Conservation (phyloP, 2,329 filamentous ascomycete genomes). For the Capronia coronata region DNA sequence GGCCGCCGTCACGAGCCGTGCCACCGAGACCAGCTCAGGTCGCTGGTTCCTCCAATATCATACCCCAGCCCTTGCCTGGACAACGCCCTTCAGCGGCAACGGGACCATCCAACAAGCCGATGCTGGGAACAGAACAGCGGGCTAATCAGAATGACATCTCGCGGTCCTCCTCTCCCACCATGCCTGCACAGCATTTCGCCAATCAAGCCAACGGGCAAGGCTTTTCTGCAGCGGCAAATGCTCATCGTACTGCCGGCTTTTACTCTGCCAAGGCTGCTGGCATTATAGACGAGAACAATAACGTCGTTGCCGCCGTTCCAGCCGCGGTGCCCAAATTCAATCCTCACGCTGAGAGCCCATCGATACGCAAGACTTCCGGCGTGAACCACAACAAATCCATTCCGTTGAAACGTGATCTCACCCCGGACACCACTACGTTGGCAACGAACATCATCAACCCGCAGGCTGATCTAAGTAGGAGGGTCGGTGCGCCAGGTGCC, state of each 20-base stretch:
- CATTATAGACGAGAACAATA: conserved; percentile 48
- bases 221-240: background rate
- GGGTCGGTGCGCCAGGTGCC: conserved; percentile 16
- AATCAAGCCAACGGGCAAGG: conserved; percentile 6
- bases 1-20: background rate
- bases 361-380: conserved; percentile 80
- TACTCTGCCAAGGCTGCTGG: conserved; percentile 64
- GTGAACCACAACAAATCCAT: conserved; percentile 74
- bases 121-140: conserved; percentile 4
- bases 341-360: conserved; percentile 69
- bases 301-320: conserved; percentile 39
- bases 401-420: conserved; percentile 52
- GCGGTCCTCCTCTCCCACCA: conserved; percentile 23
- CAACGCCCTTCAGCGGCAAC: conserved; percentile 11
- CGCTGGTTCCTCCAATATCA: conserved; percentile 1
- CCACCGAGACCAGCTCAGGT: conserved; percentile 1
- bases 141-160: conserved; percentile 1
- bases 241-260: conserved; percentile 52
- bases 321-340: conserved; percentile 56
- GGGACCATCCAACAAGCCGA: conserved; percentile 2
- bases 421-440: conserved; percentile 31
- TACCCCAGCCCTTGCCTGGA: conserved; percentile 20
- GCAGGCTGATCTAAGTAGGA: conserved; percentile 13
- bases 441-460: conserved; percentile 19
- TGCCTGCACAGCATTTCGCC: conserved; percentile 21